Conservation (phyloP, 768 basidiomycete species). For the Pulveroboletus sp. region DNA sequence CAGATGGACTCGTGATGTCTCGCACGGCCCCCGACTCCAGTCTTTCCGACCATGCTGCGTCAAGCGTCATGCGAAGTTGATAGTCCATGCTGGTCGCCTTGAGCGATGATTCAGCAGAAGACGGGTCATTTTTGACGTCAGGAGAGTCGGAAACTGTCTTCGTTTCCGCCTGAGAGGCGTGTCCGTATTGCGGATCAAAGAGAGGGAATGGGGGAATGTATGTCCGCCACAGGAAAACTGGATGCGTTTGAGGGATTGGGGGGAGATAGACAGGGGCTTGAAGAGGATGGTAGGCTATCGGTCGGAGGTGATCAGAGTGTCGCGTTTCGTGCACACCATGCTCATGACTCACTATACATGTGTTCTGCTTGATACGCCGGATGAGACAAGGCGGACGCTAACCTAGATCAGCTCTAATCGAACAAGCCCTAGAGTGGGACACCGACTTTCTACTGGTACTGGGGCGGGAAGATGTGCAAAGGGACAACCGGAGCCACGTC, state of each 20-base stretch:
- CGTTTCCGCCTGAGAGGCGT: constrained; percentile 4
- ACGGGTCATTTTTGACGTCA: constrained; percentile 26
- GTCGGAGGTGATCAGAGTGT: constrained; percentile 2
- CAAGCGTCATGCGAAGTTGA: constrained; percentile 5
- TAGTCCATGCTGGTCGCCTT: constrained; percentile 10
- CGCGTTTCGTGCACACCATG: neutral
- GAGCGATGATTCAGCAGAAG: constrained; percentile 20
- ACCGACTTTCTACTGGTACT: constrained; percentile 18
- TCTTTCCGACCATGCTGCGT: constrained; percentile 1
- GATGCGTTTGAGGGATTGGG: constrained; percentile 10
- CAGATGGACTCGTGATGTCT: constrained; percentile 5
- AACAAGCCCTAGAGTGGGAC: neutral
- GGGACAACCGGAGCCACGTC: constrained; percentile 24
- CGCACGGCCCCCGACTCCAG: neutral
- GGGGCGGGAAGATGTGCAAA: constrained; percentile 18
- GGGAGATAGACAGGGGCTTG: constrained; percentile 20
- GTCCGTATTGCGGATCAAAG: constrained; percentile 14
- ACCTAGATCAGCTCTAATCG: constrained; percentile 7
- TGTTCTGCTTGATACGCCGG: constrained; percentile 13
- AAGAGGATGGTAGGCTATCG: constrained; percentile 16
- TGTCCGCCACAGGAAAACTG: constrained; percentile 26
- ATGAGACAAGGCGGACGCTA: constrained; percentile 10
- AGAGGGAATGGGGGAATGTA: constrained; percentile 24
- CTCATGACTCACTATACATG: constrained; percentile 16
- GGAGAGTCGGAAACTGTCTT: constrained; percentile 11